Evolutionary conservation across 1,284 basidiomycete species (phyloP).

Genomic region (Sanghuangporus baumii): DNA sequence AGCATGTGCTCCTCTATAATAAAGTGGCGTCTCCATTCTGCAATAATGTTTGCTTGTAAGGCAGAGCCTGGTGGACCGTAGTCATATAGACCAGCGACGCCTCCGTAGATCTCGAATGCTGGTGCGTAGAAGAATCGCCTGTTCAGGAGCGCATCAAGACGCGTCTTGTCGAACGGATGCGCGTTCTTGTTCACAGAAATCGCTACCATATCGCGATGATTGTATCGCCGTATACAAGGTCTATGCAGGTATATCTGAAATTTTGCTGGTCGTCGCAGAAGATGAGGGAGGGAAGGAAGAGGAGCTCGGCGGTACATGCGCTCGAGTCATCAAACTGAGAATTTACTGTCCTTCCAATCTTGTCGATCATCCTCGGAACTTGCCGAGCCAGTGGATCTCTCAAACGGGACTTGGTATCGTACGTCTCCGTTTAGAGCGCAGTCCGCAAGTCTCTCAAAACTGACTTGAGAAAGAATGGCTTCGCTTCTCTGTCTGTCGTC

Average conservation of each 20-base stretch:
- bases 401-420: too few relatives aligned
- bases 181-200: slow-evolving; percentile 71
- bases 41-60: slow-evolving; percentile 94
- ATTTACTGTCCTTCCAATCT: slow-evolving; percentile 4
- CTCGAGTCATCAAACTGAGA: slow-evolving; percentile 10
- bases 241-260: background rate
- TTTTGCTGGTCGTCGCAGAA: background rate
- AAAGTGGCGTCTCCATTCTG: slow-evolving; percentile 97
- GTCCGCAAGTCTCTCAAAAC: background rate
- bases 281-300: background rate
- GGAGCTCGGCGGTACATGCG: slow-evolving; percentile 3
- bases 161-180: slow-evolving; percentile 85
- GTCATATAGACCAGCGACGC: slow-evolving; percentile 94
- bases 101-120: slow-evolving; percentile 97
- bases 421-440: background rate
- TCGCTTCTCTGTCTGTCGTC: too few relatives aligned
- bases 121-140: slow-evolving; percentile 97
- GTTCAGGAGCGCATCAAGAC: slow-evolving; percentile 84
- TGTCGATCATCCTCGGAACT: background rate
- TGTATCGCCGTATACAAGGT: background rate
- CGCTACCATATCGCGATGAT: slow-evolving; percentile 22
- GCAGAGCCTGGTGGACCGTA: slow-evolving; percentile 95
- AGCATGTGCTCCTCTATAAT: slow-evolving; percentile 99
- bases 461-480: too few relatives aligned
- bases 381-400: background rate